Evolutionary conservation across 2,329 filamentous ascomycete genomes (phyloP).

Genomic region (Hypocreales sp.): DNA sequence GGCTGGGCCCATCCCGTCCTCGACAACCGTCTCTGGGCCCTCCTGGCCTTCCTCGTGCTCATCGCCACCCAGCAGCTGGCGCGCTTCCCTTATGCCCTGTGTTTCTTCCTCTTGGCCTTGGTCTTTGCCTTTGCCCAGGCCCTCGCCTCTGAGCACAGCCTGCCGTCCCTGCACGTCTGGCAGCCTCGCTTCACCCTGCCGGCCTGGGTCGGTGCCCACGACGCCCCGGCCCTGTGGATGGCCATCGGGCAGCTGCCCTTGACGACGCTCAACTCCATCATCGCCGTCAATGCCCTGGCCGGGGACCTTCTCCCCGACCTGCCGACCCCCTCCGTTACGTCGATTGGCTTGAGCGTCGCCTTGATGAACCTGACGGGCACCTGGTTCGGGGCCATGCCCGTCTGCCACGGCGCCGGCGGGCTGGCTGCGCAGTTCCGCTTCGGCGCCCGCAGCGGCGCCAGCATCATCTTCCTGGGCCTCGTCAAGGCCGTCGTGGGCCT

Average conservation of each 20-base stretch:
- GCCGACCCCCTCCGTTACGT: slow-evolving; percentile 53
- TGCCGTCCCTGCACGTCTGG: slow-evolving; percentile 45
- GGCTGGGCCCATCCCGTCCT: slow-evolving; percentile 52
- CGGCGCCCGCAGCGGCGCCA: slow-evolving; percentile 75
- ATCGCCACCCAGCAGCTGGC: slow-evolving; percentile 50
- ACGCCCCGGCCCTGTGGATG: slow-evolving; percentile 31
- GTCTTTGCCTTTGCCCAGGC: slow-evolving; percentile 39
- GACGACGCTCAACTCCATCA: slow-evolving; percentile 82
- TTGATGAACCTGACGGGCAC: slow-evolving; percentile 72
- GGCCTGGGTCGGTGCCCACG: slow-evolving; percentile 12
- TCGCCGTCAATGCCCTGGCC: slow-evolving; percentile 71
- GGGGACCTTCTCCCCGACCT: slow-evolving; percentile 59
- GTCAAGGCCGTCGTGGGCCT: slow-evolving; percentile 66
- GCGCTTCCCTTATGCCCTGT: slow-evolving; percentile 62
- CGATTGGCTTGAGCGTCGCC: slow-evolving; percentile 68
- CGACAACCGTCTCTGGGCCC: slow-evolving; percentile 67
- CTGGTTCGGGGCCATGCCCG: slow-evolving; percentile 91
- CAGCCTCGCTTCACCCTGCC: slow-evolving; percentile 31
- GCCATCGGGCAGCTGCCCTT: slow-evolving; percentile 79
- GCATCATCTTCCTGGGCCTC: slow-evolving; percentile 62
- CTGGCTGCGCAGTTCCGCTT: slow-evolving; percentile 85
- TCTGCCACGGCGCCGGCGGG: slow-evolving; percentile 85
- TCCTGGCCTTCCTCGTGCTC: slow-evolving; percentile 58
- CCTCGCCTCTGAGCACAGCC: slow-evolving; percentile 11
- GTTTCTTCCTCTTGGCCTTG: slow-evolving; percentile 54